Conservation (phyloP, 2,329 filamentous ascomycete genomes). For the Penicillium frequentans region DNA sequence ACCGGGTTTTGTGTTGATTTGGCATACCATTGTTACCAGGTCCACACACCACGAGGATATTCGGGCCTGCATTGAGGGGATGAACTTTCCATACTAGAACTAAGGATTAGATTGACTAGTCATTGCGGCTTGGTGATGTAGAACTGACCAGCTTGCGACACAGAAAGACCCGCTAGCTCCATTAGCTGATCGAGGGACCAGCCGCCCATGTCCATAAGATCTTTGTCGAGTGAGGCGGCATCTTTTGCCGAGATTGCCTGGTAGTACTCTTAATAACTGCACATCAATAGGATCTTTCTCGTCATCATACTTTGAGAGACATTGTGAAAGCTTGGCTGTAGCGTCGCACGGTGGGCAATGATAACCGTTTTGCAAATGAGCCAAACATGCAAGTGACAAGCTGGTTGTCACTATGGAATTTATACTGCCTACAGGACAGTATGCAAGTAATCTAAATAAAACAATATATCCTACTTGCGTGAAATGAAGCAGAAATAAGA, state of each 20-base stretch:
- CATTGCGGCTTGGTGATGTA: no score
- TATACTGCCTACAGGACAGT: not conserved
- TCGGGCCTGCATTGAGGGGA: constrained; percentile 67
- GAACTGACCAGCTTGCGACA: constrained; percentile 77
- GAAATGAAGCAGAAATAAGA: not conserved
- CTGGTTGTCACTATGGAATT: not conserved
- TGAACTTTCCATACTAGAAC: constrained; percentile 76
- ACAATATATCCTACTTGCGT: not conserved
- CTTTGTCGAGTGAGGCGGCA: constrained; percentile 83
- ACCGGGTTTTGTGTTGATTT: not conserved
- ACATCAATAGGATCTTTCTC: not conserved
- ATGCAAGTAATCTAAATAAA: not conserved
- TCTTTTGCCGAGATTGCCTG: constrained; percentile 86
- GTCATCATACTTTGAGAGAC: constrained; percentile 42
- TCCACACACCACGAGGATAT: constrained; percentile 85
- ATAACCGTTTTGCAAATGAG: constrained; percentile 11
- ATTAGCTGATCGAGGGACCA: constrained; percentile 97
- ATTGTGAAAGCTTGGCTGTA: constrained; percentile 36
- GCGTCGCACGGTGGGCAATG: constrained; percentile 17
- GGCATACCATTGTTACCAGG: constrained; percentile 66
- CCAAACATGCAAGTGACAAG: constrained; percentile 28
- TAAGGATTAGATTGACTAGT: not conserved
- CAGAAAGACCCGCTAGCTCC: constrained; percentile 90
- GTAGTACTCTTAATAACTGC: not conserved
- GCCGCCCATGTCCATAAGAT: constrained; percentile 82